Base-by-base conservation (phyloP, 1,139 yeast species). In the Candida pseudocylindracea region DNA sequence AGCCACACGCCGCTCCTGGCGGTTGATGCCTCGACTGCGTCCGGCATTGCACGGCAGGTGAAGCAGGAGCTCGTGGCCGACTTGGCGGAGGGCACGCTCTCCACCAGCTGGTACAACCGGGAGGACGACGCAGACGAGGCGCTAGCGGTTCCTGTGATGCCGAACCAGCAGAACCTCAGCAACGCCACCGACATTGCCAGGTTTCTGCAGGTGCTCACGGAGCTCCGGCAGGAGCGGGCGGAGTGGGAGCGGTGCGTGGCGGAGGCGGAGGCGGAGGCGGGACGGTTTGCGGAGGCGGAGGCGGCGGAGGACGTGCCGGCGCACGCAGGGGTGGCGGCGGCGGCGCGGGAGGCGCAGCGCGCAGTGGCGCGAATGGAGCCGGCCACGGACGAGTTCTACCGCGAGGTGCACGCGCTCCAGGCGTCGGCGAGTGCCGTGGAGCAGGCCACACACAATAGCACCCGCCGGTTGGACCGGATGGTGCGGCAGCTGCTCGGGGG, bases 41-140 rank as follows among this genome's bases (percentile, higher is more conserved):
- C 54, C 12, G 63, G 60, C 37, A 65, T 70, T 27, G 78, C 85
- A 10, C 63, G 69, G 37, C 69, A 68, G 2, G 68, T 78, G 29
- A 65, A 71, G 43, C 78, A 73, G 36, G 83, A 74, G 42, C 45
- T 75, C 9, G 50, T 74, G 7, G 52, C 61, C 28, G 81, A 71
- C 41, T 49, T 76, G 35, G 54, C 59, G 24, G 65, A 67, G 29
- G 79, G 80, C 10, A 58, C 58, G 34, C 57, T 76, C 12, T 55
- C 66, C 29, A 64, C 74, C 6, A 69, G 76, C 43, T 78, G 91
- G 91, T 72, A 74, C 58, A 56, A 55, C 35, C 48, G 60, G n/a
- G 26, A 31, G n/a, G 33, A 32, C 10, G 31, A 31, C 9, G 26
- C 20, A 4, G 6, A 4, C 20, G 20, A 6, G 9, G 3, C 26